Base-by-base conservation (phyloP, 495 filamentous ascomycete species). In the Amorphotheca resinae region DNA sequence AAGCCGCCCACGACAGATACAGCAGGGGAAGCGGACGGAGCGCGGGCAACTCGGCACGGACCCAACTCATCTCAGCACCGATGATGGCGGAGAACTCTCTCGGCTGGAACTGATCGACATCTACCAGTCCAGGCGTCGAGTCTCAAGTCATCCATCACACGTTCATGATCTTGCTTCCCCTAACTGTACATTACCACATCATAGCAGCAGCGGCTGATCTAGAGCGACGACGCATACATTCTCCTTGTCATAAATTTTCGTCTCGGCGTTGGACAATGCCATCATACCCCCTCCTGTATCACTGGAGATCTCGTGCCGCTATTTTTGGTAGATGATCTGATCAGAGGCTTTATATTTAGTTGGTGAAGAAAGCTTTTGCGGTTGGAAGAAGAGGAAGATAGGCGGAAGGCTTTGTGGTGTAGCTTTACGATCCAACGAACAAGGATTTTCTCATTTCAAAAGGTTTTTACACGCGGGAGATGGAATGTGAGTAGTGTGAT, bases 21-120 rank as follows among this genome's bases (percentile, higher is more conserved):
- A 82, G 80, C 53, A 73, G 84, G 35, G 72, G 82, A 52, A 86
- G 77, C 53, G 72, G 70, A 51, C 69, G 80, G 48, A 83, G 77
- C 54, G 74, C 72, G 17, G 79, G 79, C 60, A 76, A 76, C 69
- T 85, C 82, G 58, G 80, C 80, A 38, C 67, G 80, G 51, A 78
- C 77, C 38, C 64, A 72, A 49, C 71, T 73, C 58, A 87, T 87
- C 51, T 83, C 79, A 32, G 78, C 76, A 38, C 91, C 91, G 3
- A 84, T 98, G 45, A 93, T 89, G 70, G 84, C 88, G 32, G 91
- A 95, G 70, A 98, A 98, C 68, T 94, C 87, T 40, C 75, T 98
- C 48, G 91, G 91, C 49, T 98, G 91, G 91, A 95, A 94, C 67
- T 98, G 74, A 74, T 64, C 41, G 18, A 17, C 22, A 34, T 41